phyloP scores from a whole-genome alignment of 148 eudicot genomes.

The Bassia scoparia region DNA sequence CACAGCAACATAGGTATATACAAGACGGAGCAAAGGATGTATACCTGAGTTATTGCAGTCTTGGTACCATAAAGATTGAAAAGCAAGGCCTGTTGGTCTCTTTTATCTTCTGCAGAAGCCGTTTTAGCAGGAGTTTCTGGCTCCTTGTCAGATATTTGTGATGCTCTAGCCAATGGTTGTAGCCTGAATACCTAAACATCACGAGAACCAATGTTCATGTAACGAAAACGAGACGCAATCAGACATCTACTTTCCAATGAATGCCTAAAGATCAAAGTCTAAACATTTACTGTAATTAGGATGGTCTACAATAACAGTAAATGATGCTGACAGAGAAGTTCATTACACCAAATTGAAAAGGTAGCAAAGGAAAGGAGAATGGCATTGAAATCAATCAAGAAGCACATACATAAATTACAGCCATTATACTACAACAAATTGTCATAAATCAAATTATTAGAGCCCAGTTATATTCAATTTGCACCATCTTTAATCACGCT shows the following conservation, averaged over 20 bases:
- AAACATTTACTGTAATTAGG: background rate
- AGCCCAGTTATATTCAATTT: too few relatives aligned
- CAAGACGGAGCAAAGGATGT: constrained; percentile 9
- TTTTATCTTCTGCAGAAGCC: constrained; percentile 35
- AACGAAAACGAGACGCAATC: too few relatives aligned
- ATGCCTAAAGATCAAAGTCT: background rate
- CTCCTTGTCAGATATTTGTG: constrained; percentile 31
- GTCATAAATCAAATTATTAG: too few relatives aligned
- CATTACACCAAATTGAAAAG: too few relatives aligned
- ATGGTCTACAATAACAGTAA: background rate
- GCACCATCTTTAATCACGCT: too few relatives aligned
- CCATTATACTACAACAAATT: too few relatives aligned
- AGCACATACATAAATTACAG: too few relatives aligned
- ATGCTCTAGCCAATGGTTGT: constrained; percentile 54
- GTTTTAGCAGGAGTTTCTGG: constrained; percentile 33
- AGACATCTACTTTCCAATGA: background rate
- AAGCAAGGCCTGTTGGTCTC: constrained; percentile 18
- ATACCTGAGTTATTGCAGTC: constrained; percentile 38
- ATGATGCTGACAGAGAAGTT: too few relatives aligned
- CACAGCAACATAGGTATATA: background rate
- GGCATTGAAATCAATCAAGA: too few relatives aligned
- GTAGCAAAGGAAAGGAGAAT: too few relatives aligned
- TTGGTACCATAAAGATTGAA: constrained; percentile 40
- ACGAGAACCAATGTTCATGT: background rate
- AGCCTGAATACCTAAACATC: constrained; percentile 65